These are phyloP conservation scores for Naumovozyma baii DNA, from an alignment of 805 yeast species.

Conservation along the genomic window DNA sequence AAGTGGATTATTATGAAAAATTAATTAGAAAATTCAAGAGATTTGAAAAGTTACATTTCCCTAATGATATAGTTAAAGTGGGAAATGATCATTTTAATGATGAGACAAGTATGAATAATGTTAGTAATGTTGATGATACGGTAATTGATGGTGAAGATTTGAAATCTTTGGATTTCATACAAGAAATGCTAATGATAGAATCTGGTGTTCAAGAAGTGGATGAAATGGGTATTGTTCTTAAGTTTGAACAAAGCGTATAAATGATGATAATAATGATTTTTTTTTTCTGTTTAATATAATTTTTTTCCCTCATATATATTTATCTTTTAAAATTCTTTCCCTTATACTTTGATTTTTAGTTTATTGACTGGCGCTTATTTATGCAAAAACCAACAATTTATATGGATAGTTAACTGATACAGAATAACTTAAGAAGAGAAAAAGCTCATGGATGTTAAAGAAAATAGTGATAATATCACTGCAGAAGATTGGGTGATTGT, in stretches of 20 bases:
- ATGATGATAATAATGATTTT: too few relatives aligned
- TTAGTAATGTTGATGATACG: constrained; percentile 2
- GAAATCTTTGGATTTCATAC: constrained; percentile 7
- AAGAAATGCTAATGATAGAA: constrained; percentile 9
- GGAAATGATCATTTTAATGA: too few relatives aligned
- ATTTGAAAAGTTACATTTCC: constrained; percentile 12
- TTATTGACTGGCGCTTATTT: neutral
- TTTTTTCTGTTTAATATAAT: too few relatives aligned
- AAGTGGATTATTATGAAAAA: constrained; percentile 27
- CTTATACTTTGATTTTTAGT: neutral
- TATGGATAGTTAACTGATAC: neutral
- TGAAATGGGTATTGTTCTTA: neutral
- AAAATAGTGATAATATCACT: neutral
- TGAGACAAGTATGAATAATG: too few relatives aligned
- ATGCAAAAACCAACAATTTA: neutral
- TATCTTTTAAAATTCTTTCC: neutral
- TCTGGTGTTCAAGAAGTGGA: constrained; percentile 3
- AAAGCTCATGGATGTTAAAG: too few relatives aligned
- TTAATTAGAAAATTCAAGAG: constrained; percentile 15
- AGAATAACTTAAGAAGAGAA: neutral
- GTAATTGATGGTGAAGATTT: constrained; percentile 5
- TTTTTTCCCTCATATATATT: too few relatives aligned
- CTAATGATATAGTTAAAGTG: neutral
- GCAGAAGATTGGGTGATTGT: constrained; percentile 1
- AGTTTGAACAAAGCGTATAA: neutral